phyloP scores from a whole-genome alignment of 2,329 filamentous ascomycete genomes.

The Epichloe elymi region DNA sequence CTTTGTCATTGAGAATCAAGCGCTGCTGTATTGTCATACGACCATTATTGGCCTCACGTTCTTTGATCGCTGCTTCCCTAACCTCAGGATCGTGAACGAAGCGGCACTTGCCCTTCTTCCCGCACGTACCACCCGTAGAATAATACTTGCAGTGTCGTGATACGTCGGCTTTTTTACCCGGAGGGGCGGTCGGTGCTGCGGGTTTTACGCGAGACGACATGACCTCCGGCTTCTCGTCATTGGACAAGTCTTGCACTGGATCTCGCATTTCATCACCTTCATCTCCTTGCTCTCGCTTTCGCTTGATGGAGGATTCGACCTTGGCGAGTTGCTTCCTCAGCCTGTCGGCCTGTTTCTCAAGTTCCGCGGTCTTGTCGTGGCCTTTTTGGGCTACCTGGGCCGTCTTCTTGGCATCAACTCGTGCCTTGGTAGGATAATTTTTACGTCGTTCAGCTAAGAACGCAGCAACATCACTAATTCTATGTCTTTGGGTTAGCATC shows the following conservation, averaged over 20 bases:
- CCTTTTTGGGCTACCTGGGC: conserved; percentile 30
- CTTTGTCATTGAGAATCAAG: conserved; percentile 52
- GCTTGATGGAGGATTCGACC: conserved; percentile 56
- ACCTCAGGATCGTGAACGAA: conserved; percentile 55
- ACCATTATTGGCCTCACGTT: conserved; percentile 51
- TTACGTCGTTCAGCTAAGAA: conserved; percentile 74
- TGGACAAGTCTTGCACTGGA: conserved; percentile 37
- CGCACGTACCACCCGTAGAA: conserved; percentile 54
- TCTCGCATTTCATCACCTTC: conserved; percentile 53
- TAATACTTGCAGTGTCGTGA: conserved; percentile 59
- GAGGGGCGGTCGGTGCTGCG: conserved; percentile 24
- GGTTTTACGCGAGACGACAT: conserved; percentile 33
- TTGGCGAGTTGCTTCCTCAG: conserved; percentile 52
- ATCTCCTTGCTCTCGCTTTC: conserved; percentile 54
- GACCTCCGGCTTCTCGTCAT: conserved; percentile 46
- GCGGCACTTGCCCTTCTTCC: conserved; percentile 64
- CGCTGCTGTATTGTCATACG: conserved; percentile 54
- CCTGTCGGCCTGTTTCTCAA: conserved; percentile 48
- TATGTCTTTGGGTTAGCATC: conserved; percentile 12
- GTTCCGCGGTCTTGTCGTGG: conserved; percentile 47
- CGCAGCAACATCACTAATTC: conserved; percentile 55
- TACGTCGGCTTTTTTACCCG: conserved; percentile 45
- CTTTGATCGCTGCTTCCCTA: conserved; percentile 48
- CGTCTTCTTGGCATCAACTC: conserved; percentile 50
- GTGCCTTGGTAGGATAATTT: conserved; percentile 66